A percentile compares a stretch with the other conserved stretches of the same genome.
These are phyloP conservation scores for Dillenia suffruticosa DNA, from an alignment of 164 flowering plant species.

Conservation along the genomic window DNA sequence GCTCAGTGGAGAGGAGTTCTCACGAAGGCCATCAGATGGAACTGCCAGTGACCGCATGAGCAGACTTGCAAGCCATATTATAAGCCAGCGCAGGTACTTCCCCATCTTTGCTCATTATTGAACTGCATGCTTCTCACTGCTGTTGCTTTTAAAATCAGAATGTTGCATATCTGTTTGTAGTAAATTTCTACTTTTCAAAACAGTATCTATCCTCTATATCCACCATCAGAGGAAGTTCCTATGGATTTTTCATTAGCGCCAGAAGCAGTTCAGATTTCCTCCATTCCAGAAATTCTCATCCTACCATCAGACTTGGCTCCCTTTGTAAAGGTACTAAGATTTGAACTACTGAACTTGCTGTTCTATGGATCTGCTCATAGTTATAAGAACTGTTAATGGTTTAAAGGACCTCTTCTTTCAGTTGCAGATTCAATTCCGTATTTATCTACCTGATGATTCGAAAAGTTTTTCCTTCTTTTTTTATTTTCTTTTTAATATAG, in stretches of 20 bases:
- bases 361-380: not conserved
- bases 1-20: conserved; percentile 84
- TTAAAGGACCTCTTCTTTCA: not conserved
- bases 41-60: conserved; percentile 64
- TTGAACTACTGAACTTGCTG: not conserved
- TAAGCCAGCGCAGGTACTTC: conserved; percentile 72
- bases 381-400: not conserved
- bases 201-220: conserved; percentile 98
- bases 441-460: no score
- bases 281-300: conserved; percentile 70
- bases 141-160: not conserved
- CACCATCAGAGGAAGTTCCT: conserved; percentile 78
- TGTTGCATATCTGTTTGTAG: no score
- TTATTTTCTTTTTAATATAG: conserved; percentile 24
- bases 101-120: not conserved
- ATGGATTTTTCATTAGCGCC: conserved; percentile 84
- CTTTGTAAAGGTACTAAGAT: conserved; percentile 66
- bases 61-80: conserved; percentile 72
- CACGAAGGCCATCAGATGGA: conserved; percentile 56
- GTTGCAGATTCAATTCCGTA: no score
- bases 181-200: conserved; percentile 7
- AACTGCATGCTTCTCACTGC: not conserved
- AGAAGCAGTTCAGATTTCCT: conserved; percentile 64
- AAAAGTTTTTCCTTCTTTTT: not conserved
- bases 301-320: conserved; percentile 88